Evolutionary conservation across 2,329 filamentous ascomycete genomes (phyloP), one percentile per base, ranked within the genome.

Genomic region (Aspergillus thermomutatus): DNA sequence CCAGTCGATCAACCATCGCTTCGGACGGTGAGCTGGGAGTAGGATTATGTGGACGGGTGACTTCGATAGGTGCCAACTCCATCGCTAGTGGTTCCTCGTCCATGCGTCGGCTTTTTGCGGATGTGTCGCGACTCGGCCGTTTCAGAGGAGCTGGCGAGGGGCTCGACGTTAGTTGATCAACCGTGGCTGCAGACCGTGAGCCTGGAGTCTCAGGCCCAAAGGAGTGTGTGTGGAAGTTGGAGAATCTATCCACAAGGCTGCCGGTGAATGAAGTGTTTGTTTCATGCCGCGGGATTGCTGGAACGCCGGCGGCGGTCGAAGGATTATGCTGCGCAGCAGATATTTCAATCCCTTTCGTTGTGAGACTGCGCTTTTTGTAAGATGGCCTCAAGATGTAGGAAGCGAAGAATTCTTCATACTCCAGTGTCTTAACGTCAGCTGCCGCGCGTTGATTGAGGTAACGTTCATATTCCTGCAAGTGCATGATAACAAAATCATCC

Each of bases 401-500:
- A 8, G 63, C 43, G 54, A 79, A 80, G 50, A 73, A 80, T 1
- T 69, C 62, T 54, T 75, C 70, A 53, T 79, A 80, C 7, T 56
- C 49, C 19, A 73, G 51, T 21, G 62, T 57, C 34, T 72, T 63
- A 3, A 68, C 63, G 0, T 64, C 63, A 26, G 63, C 61, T 10
- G 63, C 63, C 6, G 57, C 49, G 52, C 65, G 66, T n/a, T 67
- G 51, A 34, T 67, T 55, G 4, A 70, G 49, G 57, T 79, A 73
- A n/a, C 53, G 52, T 3, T 64, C 68, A 57, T 78, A 80, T 26
- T 72, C 68, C 17, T 67, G 57, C 6, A 71, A 63, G 58, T 77
- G 69, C 60, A 72, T 69, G 52, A 75, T 77, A 51, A 80, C 64
- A 55, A 77, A 79, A 59, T 80, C 78, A 63, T 80, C 78, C 74